Conservation (phyloP, 208 protist genomes). For the Crithidia sp. region DNA sequence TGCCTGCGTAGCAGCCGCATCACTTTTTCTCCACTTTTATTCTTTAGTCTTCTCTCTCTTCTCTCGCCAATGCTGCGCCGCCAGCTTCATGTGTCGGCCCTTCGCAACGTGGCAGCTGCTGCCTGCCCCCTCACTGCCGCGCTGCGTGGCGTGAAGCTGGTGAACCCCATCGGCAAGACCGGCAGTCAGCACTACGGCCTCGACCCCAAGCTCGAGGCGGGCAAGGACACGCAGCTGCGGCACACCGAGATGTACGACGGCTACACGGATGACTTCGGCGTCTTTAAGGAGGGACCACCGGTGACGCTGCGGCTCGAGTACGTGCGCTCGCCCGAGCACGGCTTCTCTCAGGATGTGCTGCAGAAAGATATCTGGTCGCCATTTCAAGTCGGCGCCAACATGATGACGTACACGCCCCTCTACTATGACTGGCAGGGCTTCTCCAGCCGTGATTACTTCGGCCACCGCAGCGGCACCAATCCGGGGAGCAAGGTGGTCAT, state of each 20-base stretch:
- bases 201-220: constrained; percentile 85
- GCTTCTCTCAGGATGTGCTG: constrained; percentile 81
- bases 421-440: constrained; percentile 92
- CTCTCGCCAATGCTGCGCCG: constrained; percentile 21
- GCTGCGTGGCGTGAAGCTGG: constrained; percentile 65
- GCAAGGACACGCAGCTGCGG: constrained; percentile 88
- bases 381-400: constrained; percentile 86
- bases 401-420: constrained; percentile 90
- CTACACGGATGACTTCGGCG: constrained; percentile 93
- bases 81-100: constrained; percentile 1
- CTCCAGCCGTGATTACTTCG: constrained; percentile 89
- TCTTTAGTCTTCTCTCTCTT: constrained; percentile 12
- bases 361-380: constrained; percentile 93
- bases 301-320: constrained; percentile 90
- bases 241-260: constrained; percentile 94
- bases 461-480: constrained; percentile 89
- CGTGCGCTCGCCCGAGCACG: constrained; percentile 86
- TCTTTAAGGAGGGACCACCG: constrained; percentile 92
- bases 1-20: no score
- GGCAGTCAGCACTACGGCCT: constrained; percentile 89
- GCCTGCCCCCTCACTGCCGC: constrained; percentile 2
- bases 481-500: constrained; percentile 85
- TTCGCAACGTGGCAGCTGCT: neutral
- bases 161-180: constrained; percentile 84
- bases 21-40: neutral